Base-by-base conservation (phyloP, 805 yeast species). In the Cyberlindnera saturnus region DNA sequence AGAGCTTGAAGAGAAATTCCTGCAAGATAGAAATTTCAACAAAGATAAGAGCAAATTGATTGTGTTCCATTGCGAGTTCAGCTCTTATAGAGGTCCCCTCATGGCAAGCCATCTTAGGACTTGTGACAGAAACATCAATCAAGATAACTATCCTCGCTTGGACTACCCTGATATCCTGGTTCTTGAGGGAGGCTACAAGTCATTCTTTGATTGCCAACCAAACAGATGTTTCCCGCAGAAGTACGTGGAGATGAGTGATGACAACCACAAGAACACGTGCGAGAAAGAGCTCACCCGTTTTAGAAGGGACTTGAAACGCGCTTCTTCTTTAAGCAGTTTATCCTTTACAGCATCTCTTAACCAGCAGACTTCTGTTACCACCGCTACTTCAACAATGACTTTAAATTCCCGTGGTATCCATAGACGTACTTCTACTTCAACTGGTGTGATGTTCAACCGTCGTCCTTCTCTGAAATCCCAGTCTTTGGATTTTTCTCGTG, bases 41-140 rank as follows among this genome's bases (percentile, higher is more conserved):
- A 52, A 53, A 18, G 57, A 53, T 34, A 71, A 67, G 16, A 70
- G 70, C 5, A 16, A 34, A 17, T 66, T 93, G 43, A 61, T 91
- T 6, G 72, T 93, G 10, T 91, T 93, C 69, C 97, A 93, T 64
- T 93, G 99, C 65, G 99, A 93, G 64, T 91, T 88, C 61, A 83
- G 95, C 32, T 79, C 95, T 6, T 87, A 83, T 59, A 73, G 99
- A 46, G 96, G 98, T n/a, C 99, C 99, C 5, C 68, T 83, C 38
- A 79, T 93, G 84, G 98, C 98, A 1, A 70, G 80, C 42, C 89
- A 88, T 60, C 71, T 93, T 44, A 71, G 99, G 48, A 82, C 82
- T 46, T 75, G 85, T 53, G 99, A 93, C 65, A 75, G 99, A 49
- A 74, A 75, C 33, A 53, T 79, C 41, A 89, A 90, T 61, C 71